Conservation (phyloP, 768 basidiomycete genomes). For the Lactarius deliciosus region DNA sequence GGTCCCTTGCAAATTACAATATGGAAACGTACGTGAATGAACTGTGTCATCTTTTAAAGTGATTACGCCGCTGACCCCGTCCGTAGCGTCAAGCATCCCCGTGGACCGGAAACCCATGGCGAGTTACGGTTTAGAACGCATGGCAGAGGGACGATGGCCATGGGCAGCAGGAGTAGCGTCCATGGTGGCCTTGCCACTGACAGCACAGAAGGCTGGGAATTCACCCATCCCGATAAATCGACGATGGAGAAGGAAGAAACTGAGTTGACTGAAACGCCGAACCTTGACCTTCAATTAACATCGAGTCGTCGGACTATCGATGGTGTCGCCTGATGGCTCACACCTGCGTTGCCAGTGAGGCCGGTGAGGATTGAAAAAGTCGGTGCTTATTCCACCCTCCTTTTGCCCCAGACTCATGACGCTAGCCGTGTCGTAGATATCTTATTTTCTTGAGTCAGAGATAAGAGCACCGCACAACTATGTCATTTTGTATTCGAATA, state of each 20-base stretch:
- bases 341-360: neutral
- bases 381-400: neutral
- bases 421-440: neutral
- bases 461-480: neutral
- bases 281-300: neutral
- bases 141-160: neutral
- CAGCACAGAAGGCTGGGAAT: neutral
- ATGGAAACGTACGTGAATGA: neutral
- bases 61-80: neutral
- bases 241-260: neutral
- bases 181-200: neutral
- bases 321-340: neutral
- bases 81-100: neutral
- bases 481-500: neutral
- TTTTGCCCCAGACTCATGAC: neutral
- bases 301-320: neutral
- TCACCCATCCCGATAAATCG: neutral
- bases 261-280: neutral
- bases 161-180: neutral
- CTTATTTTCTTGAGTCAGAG: neutral
- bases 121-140: neutral
- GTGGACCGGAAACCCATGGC: neutral
- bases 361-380: neutral
- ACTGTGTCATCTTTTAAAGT: neutral
- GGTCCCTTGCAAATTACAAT: neutral